Conservation (phyloP, 1,139 yeast species). For the Taphrina confusa region DNA sequence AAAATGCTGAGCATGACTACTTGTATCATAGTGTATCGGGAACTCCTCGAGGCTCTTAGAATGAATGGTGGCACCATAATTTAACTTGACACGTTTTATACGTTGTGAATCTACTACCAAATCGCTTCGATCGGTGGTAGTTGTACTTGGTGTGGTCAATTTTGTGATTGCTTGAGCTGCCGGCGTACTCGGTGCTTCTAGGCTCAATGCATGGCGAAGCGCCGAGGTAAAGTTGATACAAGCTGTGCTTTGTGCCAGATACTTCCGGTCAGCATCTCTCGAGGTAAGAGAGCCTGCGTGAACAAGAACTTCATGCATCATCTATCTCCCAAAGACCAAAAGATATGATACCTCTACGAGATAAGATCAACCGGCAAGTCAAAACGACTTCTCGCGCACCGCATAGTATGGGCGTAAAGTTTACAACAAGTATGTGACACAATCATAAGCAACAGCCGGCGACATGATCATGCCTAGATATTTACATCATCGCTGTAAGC, state of each 20-base stretch:
- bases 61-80: not conserved
- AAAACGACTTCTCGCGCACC: no score
- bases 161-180: not conserved
- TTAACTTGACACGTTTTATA: not conserved
- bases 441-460: not conserved
- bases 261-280: not conserved
- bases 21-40: not conserved
- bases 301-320: constrained; percentile 1
- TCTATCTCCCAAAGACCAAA: no score
- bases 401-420: no score
- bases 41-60: not conserved
- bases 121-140: constrained; percentile 8
- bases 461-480: no score
- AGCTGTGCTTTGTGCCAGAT: not conserved
- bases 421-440: not conserved
- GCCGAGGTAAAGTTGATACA: constrained; percentile 1
- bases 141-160: constrained; percentile 1
- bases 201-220: not conserved
- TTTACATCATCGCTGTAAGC: no score
- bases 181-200: not conserved
- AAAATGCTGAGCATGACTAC: no score
- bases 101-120: constrained; percentile 11
- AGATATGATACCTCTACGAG: no score
- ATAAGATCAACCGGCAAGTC: no score
- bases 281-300: constrained; percentile 13